phyloP scores from a whole-genome alignment of 805 yeast genomes.

The Metschnikowia arizonensis region DNA sequence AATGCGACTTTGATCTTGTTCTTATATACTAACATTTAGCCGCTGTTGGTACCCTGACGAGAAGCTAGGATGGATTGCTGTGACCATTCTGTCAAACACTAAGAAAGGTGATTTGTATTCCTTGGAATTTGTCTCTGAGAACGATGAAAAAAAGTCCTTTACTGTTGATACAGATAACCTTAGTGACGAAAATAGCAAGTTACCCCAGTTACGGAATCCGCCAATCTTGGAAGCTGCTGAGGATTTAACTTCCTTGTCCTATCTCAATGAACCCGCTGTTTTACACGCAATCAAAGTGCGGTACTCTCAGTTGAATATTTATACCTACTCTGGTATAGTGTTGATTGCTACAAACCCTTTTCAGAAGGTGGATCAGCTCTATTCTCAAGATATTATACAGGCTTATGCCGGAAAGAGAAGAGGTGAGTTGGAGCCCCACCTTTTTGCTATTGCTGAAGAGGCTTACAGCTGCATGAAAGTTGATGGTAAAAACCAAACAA shows the following conservation, averaged over 20 bases:
- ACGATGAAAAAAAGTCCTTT: conserved; percentile 38
- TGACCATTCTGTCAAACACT: conserved; percentile 47
- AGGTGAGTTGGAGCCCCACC: conserved; percentile 95
- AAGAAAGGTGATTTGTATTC: conserved; percentile 42
- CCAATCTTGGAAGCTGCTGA: conserved; percentile 90
- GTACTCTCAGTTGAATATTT: conserved; percentile 83
- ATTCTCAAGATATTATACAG: conserved; percentile 88
- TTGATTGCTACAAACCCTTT: conserved; percentile 95
- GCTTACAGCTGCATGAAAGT: conserved; percentile 93
- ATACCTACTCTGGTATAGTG: conserved; percentile 95
- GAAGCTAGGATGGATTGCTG: conserved; percentile 71
- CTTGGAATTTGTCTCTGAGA: conserved; percentile 52
- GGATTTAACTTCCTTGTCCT: conserved; percentile 87
- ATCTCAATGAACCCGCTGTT: conserved; percentile 94
- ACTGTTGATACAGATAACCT: conserved; percentile 47
- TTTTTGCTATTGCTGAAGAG: conserved; percentile 96
- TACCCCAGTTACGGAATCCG: conserved; percentile 86
- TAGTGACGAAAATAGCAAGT: conserved; percentile 49
- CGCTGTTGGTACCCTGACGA: conserved; percentile 83
- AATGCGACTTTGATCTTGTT: background rate
- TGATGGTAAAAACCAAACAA: conserved; percentile 84
- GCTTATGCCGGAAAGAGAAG: conserved; percentile 90
- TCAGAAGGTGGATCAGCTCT: conserved; percentile 84
- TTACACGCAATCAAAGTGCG: conserved; percentile 88
- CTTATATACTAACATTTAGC: conserved; percentile 13